Evolutionary conservation across 2,329 filamentous ascomycete species (phyloP), one percentile per base, ranked within the genome.

Genomic region (Microcyclosporella mali): DNA sequence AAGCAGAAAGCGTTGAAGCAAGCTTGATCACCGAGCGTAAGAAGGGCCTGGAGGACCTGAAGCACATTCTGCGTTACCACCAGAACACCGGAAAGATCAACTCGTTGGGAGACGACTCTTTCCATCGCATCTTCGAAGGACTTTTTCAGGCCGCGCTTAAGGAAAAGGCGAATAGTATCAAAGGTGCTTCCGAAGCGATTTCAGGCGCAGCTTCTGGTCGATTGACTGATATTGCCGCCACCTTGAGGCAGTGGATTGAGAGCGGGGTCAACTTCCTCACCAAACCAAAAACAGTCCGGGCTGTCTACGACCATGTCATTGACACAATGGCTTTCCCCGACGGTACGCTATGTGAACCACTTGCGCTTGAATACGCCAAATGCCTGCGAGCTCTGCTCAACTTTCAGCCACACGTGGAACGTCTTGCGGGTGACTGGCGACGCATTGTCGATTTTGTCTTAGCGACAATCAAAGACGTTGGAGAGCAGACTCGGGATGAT

Each of bases 321-420:
- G 81, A 95, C 51, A 79, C 81, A 14, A 43, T 61, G 8, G 32
- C 46, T 15, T 71, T 94, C 3, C 77, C 81, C 2, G 75, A 71
- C 12, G 79, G 79, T 11, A 74, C 71, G 2, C 77, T 84, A 41
- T 80, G 87, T 50, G 73, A 81, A 44, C 82, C 84, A 10, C 71
- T 98, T 4, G 68, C 81, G 17, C 74, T 81, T 37, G 81, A 92
- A 58, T 94, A 95, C 61, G 74, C 86, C 52, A 94, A 86, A 67
- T 77, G 81, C 15, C 68, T 98, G 52, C 71, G 77, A 3, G 72
- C 77, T 19, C 66, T 95, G 2, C 73, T 97, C 14, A 78, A 80
- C 32, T 78, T 85, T 56, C 78, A 80, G 34, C 76, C 86, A 14
- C 88, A 94, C 62, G 80, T 85, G 19, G 94, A 97, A 64, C 43